Evolutionary conservation across 768 basidiomycete genomes (phyloP), one percentile per base, ranked within the genome.

Genomic region (Cystobasidium tubakii): DNA sequence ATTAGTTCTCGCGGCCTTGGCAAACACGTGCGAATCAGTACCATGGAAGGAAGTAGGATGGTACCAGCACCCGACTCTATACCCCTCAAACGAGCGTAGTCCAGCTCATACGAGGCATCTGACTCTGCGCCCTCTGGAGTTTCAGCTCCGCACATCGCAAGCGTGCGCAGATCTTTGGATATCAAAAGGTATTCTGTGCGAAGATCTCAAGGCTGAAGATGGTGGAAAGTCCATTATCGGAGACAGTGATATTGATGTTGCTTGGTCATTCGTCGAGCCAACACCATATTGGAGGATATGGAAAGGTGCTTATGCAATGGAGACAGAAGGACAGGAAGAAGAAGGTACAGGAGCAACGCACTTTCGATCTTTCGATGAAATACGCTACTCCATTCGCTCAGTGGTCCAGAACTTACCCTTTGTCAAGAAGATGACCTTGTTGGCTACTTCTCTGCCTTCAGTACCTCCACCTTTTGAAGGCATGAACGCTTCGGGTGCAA

Each of bases 331-430:
- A 31, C 17, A 65, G 25, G 63, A 65, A 65, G 63, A 39, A 4
- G 4, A 65, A 7, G 63, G 63, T 10, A 65, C 63, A 2, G 63
- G 34, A 6, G 63, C 29, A 36, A 65, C 4, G 15, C 63, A 39
- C 25, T 65, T 65, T 29, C 63, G 63, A 6, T 65, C 63, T 27
- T 65, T 79, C 72, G 79, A 77, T 57, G 80, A 80, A 33, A 74
- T 80, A 0, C 75, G 77, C 19, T 78, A 73, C 75, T 80, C 79
- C 0, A 53, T 80, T 0, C 77, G 80, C 21, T 79, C 79, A 9
- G 75, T 74, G 23, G 13, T 77, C 1, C 33, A 62, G 0, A 53
- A 76, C 15, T 64, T 79, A 46, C 13, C 57, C 21, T 12, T 23
- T 29, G 42, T 36, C 0, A 23, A 42, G 0, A 44, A 76, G 12